phyloP scores from a whole-genome alignment of 257 asterid genomes.

The Lavandula angustifolia region DNA sequence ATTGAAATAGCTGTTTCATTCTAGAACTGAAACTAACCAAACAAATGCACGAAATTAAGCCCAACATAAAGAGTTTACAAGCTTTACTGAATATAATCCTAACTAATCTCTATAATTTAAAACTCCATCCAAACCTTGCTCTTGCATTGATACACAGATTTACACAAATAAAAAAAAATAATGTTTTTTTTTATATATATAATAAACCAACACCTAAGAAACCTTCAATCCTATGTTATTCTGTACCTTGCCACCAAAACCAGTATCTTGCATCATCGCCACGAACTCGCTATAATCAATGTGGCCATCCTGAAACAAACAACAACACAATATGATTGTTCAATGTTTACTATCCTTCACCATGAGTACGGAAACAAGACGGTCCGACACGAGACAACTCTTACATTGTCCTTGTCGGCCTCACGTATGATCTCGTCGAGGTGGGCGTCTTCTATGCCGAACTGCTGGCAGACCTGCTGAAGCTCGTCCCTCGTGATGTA shows the following conservation, averaged over 20 bases:
- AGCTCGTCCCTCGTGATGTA: constrained; percentile 84
- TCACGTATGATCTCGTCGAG: constrained; percentile 79
- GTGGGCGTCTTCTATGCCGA: constrained; percentile 63
- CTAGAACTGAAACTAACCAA: constrained; percentile 22
- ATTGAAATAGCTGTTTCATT: neutral
- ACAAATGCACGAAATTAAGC: constrained; percentile 7
- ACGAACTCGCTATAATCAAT: constrained; percentile 82
- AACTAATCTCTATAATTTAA: constrained; percentile 7
- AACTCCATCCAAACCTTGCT: neutral
- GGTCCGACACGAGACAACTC: too few species aligned
- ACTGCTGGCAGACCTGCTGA: constrained; percentile 80
- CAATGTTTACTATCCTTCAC: too few species aligned
- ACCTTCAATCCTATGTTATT: constrained; percentile 36
- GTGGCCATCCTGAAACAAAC: constrained; percentile 64
- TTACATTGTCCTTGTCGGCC: constrained; percentile 80
- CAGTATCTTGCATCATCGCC: constrained; percentile 85
- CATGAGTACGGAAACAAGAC: too few species aligned
- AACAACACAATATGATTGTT: too few species aligned
- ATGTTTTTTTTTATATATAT: neutral
- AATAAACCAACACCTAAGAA: constrained; percentile 23
- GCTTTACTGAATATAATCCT: constrained; percentile 10
- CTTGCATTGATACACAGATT: constrained; percentile 29
- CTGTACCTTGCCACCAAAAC: constrained; percentile 48
- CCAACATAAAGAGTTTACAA: neutral
- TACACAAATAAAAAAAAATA: constrained; percentile 25